Conservation (phyloP, 257 asterid species). For the Anisodus acutangulus region DNA sequence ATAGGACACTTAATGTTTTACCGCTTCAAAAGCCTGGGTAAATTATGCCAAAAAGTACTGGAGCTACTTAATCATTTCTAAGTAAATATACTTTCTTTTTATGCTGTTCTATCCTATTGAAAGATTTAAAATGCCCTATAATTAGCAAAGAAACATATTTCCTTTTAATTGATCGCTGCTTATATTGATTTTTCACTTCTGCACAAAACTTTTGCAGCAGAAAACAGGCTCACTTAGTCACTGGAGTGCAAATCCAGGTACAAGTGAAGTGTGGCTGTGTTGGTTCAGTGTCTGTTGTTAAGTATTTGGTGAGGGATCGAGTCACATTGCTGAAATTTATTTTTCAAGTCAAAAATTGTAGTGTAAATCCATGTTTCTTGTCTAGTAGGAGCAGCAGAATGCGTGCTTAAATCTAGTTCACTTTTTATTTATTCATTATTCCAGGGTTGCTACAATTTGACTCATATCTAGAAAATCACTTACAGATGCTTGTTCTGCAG, state of each 20-base stretch:
- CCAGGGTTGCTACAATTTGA: neutral
- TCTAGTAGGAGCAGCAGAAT: conserved; percentile 7
- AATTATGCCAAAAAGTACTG: neutral
- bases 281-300: too few species aligned
- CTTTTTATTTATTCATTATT: neutral
- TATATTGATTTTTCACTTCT: neutral
- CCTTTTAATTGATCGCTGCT: neutral
- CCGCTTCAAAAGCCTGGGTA: conserved; percentile 20
- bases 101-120: neutral
- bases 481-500: conserved; percentile 89
- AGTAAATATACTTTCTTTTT: neutral
- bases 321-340: too few species aligned
- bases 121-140: neutral
- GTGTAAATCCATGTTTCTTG: conserved; percentile 11
- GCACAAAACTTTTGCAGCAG: conserved; percentile 7
- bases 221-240: neutral
- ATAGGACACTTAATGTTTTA: neutral
- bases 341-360: too few species aligned
- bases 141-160: conserved; percentile 10
- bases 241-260: conserved; percentile 18
- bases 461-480: conserved; percentile 44
- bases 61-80: neutral
- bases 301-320: too few species aligned
- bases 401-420: neutral
- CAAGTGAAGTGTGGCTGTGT: too few species aligned